Percentiles rank a stretch among this genome's conserved stretches.
These are phyloP conservation scores for Millerozyma acaciae DNA, from an alignment of 805 yeast genomes.

Conservation along the genomic window DNA sequence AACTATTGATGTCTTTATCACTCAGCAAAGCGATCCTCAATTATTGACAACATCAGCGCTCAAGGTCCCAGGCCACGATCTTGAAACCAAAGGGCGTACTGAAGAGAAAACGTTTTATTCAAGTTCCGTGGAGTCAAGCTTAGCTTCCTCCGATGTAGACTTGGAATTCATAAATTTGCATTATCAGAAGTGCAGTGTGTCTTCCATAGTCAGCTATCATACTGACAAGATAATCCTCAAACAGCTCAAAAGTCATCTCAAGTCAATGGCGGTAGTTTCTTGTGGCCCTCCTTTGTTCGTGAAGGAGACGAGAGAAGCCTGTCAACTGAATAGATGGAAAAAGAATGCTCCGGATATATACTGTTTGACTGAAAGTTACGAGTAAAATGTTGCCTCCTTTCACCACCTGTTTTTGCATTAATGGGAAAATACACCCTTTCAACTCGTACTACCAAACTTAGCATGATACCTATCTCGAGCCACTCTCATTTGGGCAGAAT, in stretches of 20 bases:
- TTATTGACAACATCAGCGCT: too few relatives aligned
- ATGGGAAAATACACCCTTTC: too few relatives aligned
- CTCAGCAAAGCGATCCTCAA: too few relatives aligned
- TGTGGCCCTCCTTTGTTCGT: constrained; percentile 41
- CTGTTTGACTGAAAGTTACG: constrained; percentile 32
- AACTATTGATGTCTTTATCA: constrained; percentile 24
- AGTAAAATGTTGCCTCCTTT: too few relatives aligned
- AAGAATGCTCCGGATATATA: constrained; percentile 37
- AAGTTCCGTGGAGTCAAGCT: neutral
- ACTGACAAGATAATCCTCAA: constrained; percentile 11
- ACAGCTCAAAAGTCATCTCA: constrained; percentile 10
- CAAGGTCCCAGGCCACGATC: too few relatives aligned
- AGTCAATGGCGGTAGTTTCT: constrained; percentile 33
- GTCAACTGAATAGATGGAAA: constrained; percentile 25
- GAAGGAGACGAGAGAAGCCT: constrained; percentile 20
- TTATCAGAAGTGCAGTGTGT: constrained; percentile 18
- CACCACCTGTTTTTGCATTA: too few relatives aligned
- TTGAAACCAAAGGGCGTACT: too few relatives aligned
- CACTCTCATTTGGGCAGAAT: too few relatives aligned
- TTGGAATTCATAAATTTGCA: constrained; percentile 4
- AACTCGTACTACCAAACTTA: too few relatives aligned
- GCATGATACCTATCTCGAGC: too few relatives aligned
- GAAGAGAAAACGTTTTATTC: neutral
- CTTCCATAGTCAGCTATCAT: constrained; percentile 12
- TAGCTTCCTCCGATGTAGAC: neutral